Evolutionary conservation across 208 protist species (phyloP).

Genomic region (Crithidia fasciculata): DNA sequence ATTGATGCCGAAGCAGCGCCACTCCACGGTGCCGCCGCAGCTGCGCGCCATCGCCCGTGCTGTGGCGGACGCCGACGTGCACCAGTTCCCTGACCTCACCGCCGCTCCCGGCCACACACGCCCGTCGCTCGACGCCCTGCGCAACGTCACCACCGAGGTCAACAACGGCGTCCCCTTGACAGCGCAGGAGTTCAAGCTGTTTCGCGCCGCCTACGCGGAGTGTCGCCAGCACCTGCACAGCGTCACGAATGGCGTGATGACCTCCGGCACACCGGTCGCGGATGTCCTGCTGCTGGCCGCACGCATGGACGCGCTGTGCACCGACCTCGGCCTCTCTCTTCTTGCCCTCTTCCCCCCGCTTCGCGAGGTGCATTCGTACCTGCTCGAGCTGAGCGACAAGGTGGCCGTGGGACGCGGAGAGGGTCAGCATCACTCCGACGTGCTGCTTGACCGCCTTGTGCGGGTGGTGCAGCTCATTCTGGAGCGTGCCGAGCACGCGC

Average conservation of each 20-base stretch:
- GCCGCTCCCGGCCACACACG: slow-evolving; percentile 28
- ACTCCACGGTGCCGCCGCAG: slow-evolving; percentile 56
- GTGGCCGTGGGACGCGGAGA: slow-evolving; percentile 15
- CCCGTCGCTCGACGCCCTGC: slow-evolving; percentile 46
- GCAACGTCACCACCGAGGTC: slow-evolving; percentile 62
- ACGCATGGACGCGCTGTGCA: slow-evolving; percentile 70
- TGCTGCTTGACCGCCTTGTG: slow-evolving; percentile 41
- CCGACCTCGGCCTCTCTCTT: slow-evolving; percentile 52
- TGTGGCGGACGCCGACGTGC: slow-evolving; percentile 55
- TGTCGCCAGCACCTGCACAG: slow-evolving; percentile 69
- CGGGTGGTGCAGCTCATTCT: slow-evolving; percentile 35
- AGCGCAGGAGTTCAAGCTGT: slow-evolving; percentile 57
- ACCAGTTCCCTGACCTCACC: slow-evolving; percentile 67
- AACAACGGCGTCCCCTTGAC: slow-evolving; percentile 56
- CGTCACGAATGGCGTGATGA: slow-evolving; percentile 51
- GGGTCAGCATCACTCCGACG: slow-evolving; percentile 23
- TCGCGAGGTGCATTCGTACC: slow-evolving; percentile 62
- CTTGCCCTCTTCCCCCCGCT: slow-evolving; percentile 58
- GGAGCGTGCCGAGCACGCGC: slow-evolving; percentile 32
- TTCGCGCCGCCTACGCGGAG: slow-evolving; percentile 64
- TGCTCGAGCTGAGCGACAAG: slow-evolving; percentile 48
- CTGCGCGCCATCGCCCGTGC: slow-evolving; percentile 72
- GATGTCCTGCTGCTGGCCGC: slow-evolving; percentile 65
- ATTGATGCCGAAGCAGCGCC: slow-evolving; percentile 25
- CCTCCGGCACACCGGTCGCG: slow-evolving; percentile 43